Percentiles rank a stretch among this genome's conserved stretches.
phyloP scores from a whole-genome alignment of 202 grass and related monocot species.

The Miscanthus sacchariflorus region DNA sequence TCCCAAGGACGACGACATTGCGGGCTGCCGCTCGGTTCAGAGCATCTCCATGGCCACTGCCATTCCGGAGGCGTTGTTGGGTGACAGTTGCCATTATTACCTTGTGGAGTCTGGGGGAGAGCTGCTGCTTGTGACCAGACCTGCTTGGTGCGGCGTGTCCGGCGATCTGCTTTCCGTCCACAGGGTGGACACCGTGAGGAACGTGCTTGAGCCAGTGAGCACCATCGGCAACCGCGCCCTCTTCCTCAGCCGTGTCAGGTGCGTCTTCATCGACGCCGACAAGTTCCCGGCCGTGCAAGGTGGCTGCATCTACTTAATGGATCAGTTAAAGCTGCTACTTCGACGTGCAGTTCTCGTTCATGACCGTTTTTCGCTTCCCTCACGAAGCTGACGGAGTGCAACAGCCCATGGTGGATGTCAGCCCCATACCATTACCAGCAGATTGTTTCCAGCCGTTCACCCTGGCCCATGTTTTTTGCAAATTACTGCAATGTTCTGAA shows the following conservation, averaged over 20 bases:
- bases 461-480: neutral
- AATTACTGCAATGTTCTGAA: no score
- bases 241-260: neutral
- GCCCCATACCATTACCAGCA: no score
- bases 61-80: neutral
- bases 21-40: neutral
- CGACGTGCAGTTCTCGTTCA: neutral
- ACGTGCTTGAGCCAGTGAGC: neutral
- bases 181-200: neutral
- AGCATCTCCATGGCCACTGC: neutral
- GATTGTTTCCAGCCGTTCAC: neutral
- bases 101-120: neutral
- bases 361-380: neutral
- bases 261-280: neutral
- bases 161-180: neutral
- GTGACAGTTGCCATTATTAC: neutral
- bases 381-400: neutral
- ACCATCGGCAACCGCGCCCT: neutral
- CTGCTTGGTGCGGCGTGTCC: neutral
- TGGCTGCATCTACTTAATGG: slow-evolving; percentile 11
- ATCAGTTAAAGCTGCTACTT: neutral
- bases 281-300: neutral
- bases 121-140: slow-evolving; percentile 8
- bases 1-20: neutral
- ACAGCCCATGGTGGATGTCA: no score